Evolutionary conservation across 257 asterid genomes (phyloP).

Genomic region (Jasminum sambac): DNA sequence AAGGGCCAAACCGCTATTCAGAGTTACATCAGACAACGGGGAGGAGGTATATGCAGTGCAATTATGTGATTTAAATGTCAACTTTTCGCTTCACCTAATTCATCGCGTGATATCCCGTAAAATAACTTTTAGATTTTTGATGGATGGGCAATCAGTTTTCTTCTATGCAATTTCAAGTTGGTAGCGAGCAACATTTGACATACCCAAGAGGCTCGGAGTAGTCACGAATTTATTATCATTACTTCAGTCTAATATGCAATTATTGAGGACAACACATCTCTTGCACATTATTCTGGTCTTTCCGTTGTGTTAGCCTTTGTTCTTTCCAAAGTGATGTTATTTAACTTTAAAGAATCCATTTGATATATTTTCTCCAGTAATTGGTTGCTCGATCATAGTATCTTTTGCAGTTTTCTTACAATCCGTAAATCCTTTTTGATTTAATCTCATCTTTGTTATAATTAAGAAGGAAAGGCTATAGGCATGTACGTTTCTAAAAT

Average conservation of each 20-base stretch:
- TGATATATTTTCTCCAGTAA: neutral
- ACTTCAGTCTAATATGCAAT: neutral
- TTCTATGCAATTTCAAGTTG: conserved; percentile 5
- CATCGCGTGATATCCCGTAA: neutral
- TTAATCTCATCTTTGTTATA: neutral
- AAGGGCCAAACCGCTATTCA: conserved; percentile 68
- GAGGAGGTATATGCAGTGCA: conserved; percentile 64
- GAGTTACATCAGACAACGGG: conserved; percentile 72
- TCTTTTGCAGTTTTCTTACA: neutral
- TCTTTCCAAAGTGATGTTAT: neutral
- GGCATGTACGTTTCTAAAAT: neutral
- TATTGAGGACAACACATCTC: neutral
- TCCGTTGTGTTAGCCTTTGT: conserved; percentile 9
- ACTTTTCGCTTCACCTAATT: neutral
- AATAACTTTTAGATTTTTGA: neutral
- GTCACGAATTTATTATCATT: neutral
- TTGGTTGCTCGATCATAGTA: neutral
- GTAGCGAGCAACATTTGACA: conserved; percentile 14
- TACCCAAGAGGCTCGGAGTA: conserved; percentile 6
- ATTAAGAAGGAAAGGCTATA: neutral
- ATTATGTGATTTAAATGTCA: conserved; percentile 16
- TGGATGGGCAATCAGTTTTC: neutral
- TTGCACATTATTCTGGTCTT: neutral
- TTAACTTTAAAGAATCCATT: neutral
- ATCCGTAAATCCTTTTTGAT: neutral